Conservation (phyloP, 768 basidiomycete genomes). For the Kwoniella botswanensis region DNA sequence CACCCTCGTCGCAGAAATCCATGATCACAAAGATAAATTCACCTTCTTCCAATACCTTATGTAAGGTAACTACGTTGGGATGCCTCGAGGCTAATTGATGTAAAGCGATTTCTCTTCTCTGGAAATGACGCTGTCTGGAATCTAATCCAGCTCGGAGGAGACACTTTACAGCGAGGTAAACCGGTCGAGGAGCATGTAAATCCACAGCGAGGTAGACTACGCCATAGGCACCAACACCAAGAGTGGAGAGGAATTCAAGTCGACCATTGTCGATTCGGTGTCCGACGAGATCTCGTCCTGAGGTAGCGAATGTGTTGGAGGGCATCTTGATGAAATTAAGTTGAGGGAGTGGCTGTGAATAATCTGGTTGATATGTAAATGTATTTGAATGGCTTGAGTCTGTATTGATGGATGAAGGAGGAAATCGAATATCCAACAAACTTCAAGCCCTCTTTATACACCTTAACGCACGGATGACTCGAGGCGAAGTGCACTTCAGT, state of each 20-base stretch:
- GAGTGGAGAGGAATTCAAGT: slow-evolving; percentile 80
- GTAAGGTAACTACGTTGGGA: slow-evolving; percentile 70
- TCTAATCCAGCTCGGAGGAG: slow-evolving; percentile 66
- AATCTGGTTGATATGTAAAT: neutral
- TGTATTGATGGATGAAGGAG: slow-evolving; percentile 16
- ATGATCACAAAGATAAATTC: slow-evolving; percentile 77
- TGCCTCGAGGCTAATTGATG: slow-evolving; percentile 61
- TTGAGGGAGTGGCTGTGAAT: neutral
- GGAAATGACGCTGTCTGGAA: slow-evolving; percentile 69
- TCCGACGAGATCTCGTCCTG: slow-evolving; percentile 62
- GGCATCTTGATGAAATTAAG: slow-evolving; percentile 37
- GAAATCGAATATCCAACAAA: neutral
- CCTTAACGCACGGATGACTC: neutral
- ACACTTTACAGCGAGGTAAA: slow-evolving; percentile 89
- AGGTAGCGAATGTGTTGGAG: slow-evolving; percentile 52
- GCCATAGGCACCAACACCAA: slow-evolving; percentile 94
- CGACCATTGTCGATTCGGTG: slow-evolving; percentile 79
- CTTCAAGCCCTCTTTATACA: slow-evolving; percentile 20
- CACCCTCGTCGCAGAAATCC: slow-evolving; percentile 88
- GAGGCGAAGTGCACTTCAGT: neutral
- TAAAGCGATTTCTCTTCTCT: slow-evolving; percentile 70
- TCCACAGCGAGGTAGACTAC: slow-evolving; percentile 90
- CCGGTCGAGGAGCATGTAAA: slow-evolving; percentile 59
- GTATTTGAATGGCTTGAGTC: slow-evolving; percentile 6
- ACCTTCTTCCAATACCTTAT: slow-evolving; percentile 68